A percentile compares a stretch with the other conserved stretches of the same genome.
Evolutionary conservation across 805 yeast species (phyloP).

Genomic region (Monosporozyma yasuniensis): DNA sequence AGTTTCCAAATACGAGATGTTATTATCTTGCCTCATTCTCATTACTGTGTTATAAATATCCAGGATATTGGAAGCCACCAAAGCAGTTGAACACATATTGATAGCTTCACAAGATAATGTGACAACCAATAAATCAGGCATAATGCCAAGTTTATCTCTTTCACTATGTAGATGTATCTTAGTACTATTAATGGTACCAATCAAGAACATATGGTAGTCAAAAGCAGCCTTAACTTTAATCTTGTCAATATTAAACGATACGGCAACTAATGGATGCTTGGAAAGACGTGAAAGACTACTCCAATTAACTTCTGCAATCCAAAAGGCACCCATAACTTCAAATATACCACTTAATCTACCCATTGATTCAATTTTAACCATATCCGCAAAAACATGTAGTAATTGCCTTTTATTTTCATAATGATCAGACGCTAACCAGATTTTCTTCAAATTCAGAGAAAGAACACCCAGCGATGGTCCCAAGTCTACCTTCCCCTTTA

Average conservation of each 20-base stretch:
- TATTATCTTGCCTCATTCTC: constrained; percentile 66
- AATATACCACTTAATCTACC: constrained; percentile 79
- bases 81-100: constrained; percentile 64
- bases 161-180: constrained; percentile 60
- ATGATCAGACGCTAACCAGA: constrained; percentile 66
- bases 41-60: constrained; percentile 66
- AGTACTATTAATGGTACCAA: constrained; percentile 43
- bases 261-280: constrained; percentile 56
- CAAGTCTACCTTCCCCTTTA: constrained; percentile 55
- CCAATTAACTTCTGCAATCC: constrained; percentile 70
- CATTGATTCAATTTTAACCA: constrained; percentile 42
- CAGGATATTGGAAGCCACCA: constrained; percentile 73
- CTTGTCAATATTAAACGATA: constrained; percentile 47
- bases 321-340: constrained; percentile 38
- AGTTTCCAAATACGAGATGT: constrained; percentile 65
- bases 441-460: constrained; percentile 42
- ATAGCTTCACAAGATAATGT: constrained; percentile 41
- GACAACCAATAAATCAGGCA: constrained; percentile 55
- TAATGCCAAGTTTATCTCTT: constrained; percentile 37
- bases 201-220: constrained; percentile 78
- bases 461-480: constrained; percentile 78
- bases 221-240: constrained; percentile 58
- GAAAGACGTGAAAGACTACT: constrained; percentile 37
- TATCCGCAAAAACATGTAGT: constrained; percentile 50
- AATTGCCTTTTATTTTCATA: constrained; percentile 63